Evolutionary conservation across 306 rosid species (phyloP), one percentile per base, ranked within the genome.

Genomic region (Gastrolobium villosum): DNA sequence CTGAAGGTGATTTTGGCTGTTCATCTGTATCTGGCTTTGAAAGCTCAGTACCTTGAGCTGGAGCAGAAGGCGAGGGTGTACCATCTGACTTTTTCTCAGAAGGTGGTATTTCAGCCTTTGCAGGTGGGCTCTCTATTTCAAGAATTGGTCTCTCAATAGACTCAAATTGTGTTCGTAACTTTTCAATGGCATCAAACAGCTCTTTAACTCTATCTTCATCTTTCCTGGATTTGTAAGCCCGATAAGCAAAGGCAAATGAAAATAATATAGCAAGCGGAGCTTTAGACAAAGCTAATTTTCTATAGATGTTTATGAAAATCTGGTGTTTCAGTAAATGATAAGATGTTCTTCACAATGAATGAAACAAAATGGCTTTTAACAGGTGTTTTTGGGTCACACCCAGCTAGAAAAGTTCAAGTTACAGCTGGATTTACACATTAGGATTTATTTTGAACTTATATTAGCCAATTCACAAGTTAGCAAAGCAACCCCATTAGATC

Each of bases 131-230:
- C 86, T 96, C 99, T 55, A 91, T 62, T 77, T 90, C 94, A 56
- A 93, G 84, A 56, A 66, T 62, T 77, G 99, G 98, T 77, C 99
- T 96, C 92, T 93, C 99, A 44, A 96, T 72, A 37, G 89, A 71
- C 68, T 93, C 99, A 63, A 96, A 96, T 60, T 87, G 85, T 48
- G 66, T 83, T 43, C 90, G 84, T 39, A 91, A 84, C 77, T 87
- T 90, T 59, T 86, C 90, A 40, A 91, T 90, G 76, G 87, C 94
- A 73, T 82, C 88, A 78, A 91, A 90, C 59, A 96, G 89, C 84
- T 90, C 96, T 65, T 86, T 81, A 77, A 96, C 89, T 77, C 59
- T 88, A 15, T 82, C 86, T 76, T 93, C 96, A 44, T 89, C 94
- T 83, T 91, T 93, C 98, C 99, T 96, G 89, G 35, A 74, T 32